These are phyloP conservation scores for Pelomyxa schiedti DNA, from an alignment of 78 protist species.

Conservation along the genomic window DNA sequence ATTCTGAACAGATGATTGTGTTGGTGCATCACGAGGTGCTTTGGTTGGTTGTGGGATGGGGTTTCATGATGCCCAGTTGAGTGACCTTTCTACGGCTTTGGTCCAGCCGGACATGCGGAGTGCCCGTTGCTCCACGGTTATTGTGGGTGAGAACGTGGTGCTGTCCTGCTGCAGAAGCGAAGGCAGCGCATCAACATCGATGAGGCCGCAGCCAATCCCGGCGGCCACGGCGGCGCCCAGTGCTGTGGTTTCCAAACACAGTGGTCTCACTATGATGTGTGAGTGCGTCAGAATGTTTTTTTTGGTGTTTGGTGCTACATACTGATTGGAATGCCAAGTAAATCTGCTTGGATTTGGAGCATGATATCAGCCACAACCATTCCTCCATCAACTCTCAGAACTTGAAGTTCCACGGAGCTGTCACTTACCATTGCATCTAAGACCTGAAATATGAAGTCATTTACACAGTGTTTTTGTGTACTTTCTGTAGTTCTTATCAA, in stretches of 20 bases:
- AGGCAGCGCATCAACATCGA: neutral
- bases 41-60: neutral
- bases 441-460: constrained; percentile 23
- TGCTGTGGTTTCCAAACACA: constrained; percentile 59
- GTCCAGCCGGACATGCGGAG: constrained; percentile 24
- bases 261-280: constrained; percentile 29
- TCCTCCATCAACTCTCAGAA: constrained; percentile 75
- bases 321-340: constrained; percentile 44
- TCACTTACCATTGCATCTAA: neutral
- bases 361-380: constrained; percentile 45
- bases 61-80: constrained; percentile 25
- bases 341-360: constrained; percentile 66
- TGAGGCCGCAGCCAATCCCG: constrained; percentile 36
- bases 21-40: no score
- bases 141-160: constrained; percentile 3
- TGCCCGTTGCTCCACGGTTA: neutral
- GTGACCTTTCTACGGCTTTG: constrained; percentile 48
- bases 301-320: neutral
- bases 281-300: neutral
- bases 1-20: neutral
- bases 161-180: constrained; percentile 4
- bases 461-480: neutral
- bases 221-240: constrained; percentile 78
- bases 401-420: neutral
- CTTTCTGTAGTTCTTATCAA: no score